These are phyloP conservation scores for Phylloboletellus chloephorus DNA, from an alignment of 1,284 basidiomycete genomes.

Conservation along the genomic window DNA sequence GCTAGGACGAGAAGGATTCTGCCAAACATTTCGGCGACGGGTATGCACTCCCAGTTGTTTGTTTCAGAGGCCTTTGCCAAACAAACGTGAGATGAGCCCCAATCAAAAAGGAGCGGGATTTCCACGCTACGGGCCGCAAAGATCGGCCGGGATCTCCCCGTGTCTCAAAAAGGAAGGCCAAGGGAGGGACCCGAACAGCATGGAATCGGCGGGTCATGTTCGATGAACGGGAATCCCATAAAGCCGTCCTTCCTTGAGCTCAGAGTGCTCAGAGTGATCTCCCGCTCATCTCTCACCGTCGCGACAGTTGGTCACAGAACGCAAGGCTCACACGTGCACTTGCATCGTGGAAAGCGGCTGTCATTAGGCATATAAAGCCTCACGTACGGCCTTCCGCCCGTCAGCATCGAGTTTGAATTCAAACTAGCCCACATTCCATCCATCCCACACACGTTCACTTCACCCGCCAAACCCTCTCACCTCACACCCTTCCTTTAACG, in stretches of 20 bases:
- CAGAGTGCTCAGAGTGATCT: no score
- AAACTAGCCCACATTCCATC: not conserved
- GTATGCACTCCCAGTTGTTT: constrained; percentile 9
- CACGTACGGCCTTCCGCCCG: no score
- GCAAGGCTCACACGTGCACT: constrained; percentile 2
- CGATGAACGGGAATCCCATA: constrained; percentile 12
- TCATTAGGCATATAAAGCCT: constrained; percentile 3
- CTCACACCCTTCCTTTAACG: not conserved
- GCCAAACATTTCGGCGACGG: constrained; percentile 36
- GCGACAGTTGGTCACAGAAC: not conserved
- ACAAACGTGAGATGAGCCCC: no score
- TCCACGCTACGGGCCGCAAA: no score
- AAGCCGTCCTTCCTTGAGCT: constrained; percentile 2
- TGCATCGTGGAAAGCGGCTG: constrained; percentile 1
- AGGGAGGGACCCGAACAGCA: constrained; percentile 11
- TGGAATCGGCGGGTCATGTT: not conserved
- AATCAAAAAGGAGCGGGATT: no score
- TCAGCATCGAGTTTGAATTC: constrained; percentile 1
- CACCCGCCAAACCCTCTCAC: not conserved
- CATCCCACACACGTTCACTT: constrained; percentile 8
- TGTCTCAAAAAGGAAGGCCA: constrained; percentile 3
- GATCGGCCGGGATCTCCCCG: no score
- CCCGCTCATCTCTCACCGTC: constrained; percentile 4
- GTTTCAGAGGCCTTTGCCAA: constrained; percentile 16
- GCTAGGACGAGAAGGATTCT: constrained; percentile 42